Evolutionary conservation across 2,329 filamentous ascomycete species (phyloP), one percentile per base, ranked within the genome.

Genomic region (Myriosclerotinia scirpicola): DNA sequence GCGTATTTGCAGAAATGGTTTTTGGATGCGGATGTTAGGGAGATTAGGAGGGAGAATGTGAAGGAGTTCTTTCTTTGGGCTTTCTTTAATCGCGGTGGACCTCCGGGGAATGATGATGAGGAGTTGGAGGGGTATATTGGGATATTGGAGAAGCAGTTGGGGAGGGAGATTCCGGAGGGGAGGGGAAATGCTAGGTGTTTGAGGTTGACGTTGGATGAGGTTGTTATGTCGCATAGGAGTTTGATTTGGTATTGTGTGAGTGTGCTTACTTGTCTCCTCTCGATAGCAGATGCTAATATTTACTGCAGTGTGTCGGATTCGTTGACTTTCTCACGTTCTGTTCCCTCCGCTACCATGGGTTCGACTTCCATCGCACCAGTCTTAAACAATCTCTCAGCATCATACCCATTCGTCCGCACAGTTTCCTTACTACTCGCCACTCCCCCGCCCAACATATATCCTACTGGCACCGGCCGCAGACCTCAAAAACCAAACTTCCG

Each of bases 61-160:
- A 85, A 84, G 74, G 83, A 86, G 65, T 88, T 87, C 73, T 79
- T 86, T 26, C 76, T 81, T n/a, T 89, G 85, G 87, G 84, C 83
- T 0, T 84, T 88, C 63, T 80, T 85, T 58, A 84, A 83, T 69
- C 78, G 79, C 12, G 79, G 78, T 12, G 77, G 81, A 5, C 75
- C 76, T 58, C 77, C 78, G 36, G 75, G 78, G 7, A 78, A 80
- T 22, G 76, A 84, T 58, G 79, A 85, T 14, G 81, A 83, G 34
- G 83, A 86, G 75, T 73, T 89, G 55, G 82, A 87, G 48, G 80
- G 80, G 66, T 87, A 87, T 73, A 77, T 83, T n/a, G 73, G 76
- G 53, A 77, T 79, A 53, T 76, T 83, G 34, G 85, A 88, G 76
- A 79, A 79, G 54, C 74, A 82, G 70, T 76, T 87, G 44, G 83